Evolutionary conservation across 148 eudicot genomes (phyloP).

Genomic region (Chenopodium berlandieri): DNA sequence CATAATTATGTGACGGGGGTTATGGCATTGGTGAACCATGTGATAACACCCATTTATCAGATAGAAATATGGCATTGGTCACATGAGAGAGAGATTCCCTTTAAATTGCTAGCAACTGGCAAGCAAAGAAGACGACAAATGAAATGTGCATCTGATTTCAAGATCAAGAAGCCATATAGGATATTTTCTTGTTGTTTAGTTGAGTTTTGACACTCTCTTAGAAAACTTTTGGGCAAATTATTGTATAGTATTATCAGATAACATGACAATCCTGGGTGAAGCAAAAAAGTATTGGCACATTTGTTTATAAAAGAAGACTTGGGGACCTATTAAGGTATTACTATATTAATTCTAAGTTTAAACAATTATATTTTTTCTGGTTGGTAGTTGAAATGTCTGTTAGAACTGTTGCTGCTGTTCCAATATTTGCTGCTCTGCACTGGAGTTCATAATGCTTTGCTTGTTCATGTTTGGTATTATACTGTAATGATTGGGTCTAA

Average conservation of each 20-base stretch:
- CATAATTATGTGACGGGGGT: conserved; percentile 23
- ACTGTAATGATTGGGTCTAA: conserved; percentile 37
- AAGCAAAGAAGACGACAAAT: conserved; percentile 30
- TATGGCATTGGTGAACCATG: conserved; percentile 28
- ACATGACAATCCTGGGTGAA: conserved; percentile 24
- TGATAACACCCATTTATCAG: conserved; percentile 24
- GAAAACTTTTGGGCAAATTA: conserved; percentile 13
- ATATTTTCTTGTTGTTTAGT: conserved; percentile 40
- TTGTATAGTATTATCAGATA: conserved; percentile 19
- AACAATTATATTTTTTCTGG: conserved; percentile 33
- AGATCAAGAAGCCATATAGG: conserved; percentile 34
- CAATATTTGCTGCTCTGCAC: conserved; percentile 29
- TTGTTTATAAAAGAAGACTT: conserved; percentile 8
- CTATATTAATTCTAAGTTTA: conserved; percentile 15
- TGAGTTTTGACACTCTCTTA: conserved; percentile 23
- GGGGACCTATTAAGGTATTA: conserved; percentile 6
- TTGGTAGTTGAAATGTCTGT: conserved; percentile 49
- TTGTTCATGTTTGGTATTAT: conserved; percentile 30
- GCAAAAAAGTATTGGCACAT: conserved; percentile 28
- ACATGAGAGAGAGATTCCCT: conserved; percentile 42
- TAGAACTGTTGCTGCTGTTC: conserved; percentile 31
- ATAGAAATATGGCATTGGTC: conserved; percentile 30
- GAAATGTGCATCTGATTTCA: conserved; percentile 34
- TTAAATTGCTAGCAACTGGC: conserved; percentile 20
- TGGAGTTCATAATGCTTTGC: conserved; percentile 31